Evolutionary conservation across 805 yeast species (phyloP), one percentile per base, ranked within the genome.

Genomic region (Candida maltosa): DNA sequence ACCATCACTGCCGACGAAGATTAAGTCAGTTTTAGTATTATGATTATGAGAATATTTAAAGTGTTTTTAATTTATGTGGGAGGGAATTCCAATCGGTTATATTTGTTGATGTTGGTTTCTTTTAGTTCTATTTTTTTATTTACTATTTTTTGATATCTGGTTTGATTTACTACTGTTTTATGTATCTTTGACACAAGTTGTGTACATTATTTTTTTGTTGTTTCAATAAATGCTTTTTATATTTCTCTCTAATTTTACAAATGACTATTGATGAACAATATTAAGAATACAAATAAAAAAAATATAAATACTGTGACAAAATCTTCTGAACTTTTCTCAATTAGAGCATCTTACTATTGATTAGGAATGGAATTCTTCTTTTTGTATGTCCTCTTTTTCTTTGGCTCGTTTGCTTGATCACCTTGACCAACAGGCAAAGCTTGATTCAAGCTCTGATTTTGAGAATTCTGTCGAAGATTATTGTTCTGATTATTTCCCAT

Each of bases 341-440:
- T n/a, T n/a, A n/a, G n/a, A n/a, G n/a, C n/a, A n/a, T n/a, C n/a
- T n/a, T n/a, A n/a, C n/a, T n/a, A n/a, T n/a, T n/a, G n/a, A n/a
- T n/a, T n/a, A n/a, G 34, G 12, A 5, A 31, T 34, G 2, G 47
- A 45, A 42, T 45, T 41, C 29, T 42, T 40, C 28, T 37, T 40
- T 16, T 31, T 32, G 18, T 43, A 40, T 4, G 29, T 20, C 16
- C 41, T 26, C 32, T 38, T 40, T 38, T 40, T 43, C 34, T 35
- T 41, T 1, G 31, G 45, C 8, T 37, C 47, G 16, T 34, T 39
- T 16, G 39, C 25, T 14, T 21, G 24, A 25, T 34, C 25, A 24
- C 37, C 30, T 26, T 42, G 38, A 17, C 46, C 29, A 8, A 29
- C 38, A 29, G 37, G 37, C 11, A 30, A 32, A 29, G 29, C 46